phyloP scores from a whole-genome alignment of 1,284 basidiomycete genomes.

The Cerrena zonata region DNA sequence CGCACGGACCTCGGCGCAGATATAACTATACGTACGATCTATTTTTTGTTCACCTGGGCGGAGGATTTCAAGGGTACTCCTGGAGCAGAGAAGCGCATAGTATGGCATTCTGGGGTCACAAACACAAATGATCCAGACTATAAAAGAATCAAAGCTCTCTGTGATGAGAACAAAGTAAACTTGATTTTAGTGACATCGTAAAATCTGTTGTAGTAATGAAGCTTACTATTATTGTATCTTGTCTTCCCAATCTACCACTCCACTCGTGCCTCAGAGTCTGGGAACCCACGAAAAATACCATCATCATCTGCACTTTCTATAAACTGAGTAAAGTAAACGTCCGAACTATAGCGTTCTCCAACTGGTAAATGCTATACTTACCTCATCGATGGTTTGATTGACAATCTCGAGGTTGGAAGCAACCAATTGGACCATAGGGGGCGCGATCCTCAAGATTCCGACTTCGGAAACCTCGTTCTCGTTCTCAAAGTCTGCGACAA shows the following conservation, averaged over 20 bases:
- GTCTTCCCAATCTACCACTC: neutral
- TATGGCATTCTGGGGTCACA: too few relatives aligned
- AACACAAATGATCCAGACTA: too few relatives aligned
- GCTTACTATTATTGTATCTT: neutral
- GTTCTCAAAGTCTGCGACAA: neutral
- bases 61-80: too few relatives aligned
- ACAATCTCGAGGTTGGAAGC: constrained; percentile 1
- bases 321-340: neutral
- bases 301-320: neutral
- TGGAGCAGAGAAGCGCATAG: too few relatives aligned
- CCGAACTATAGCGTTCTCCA: neutral
- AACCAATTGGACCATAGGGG: neutral
- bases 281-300: neutral
- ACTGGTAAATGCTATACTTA: neutral
- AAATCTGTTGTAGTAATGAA: neutral
- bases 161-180: neutral
- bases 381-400: constrained; percentile 1
- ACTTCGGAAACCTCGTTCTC: neutral
- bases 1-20: too few relatives aligned
- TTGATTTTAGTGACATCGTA: neutral
- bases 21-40: too few relatives aligned
- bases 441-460: neutral
- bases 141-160: too few relatives aligned
- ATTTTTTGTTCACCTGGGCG: too few relatives aligned
- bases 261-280: neutral